Base-by-base conservation (phyloP, 805 yeast genomes). In the Saturnispora saitoi region DNA sequence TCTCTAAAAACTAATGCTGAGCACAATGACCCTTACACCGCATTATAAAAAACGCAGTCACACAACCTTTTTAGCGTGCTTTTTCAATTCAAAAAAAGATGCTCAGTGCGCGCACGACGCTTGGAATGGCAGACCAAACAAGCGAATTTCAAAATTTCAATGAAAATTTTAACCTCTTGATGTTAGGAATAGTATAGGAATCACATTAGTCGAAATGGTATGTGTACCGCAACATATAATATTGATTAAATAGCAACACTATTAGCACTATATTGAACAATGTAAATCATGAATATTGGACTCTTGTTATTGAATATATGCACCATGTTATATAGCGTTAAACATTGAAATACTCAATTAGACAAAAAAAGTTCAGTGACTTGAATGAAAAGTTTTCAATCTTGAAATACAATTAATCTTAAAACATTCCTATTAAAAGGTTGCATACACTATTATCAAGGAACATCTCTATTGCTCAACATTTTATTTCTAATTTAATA, bases 171-270 rank as follows among this genome's bases (percentile, higher is more conserved):
- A 37, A 37, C 41, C 26, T 22, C 41, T 37, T 37, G 26, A n/a
- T 37, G 26, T 24, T 37, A 37, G 15, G 20, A 24, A 11, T 17
- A 17, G 38, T 9, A 22, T 20, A 20, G 41, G 22, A 37, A 22
- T 20, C 41, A 37, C 41, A 37, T 20, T 37, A 37, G 41, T 37
- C 41, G 41, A 37, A 37, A 37, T 37, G 41, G 41, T 37, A 37
- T 37, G 41, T 37, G 29, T 19, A 34, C 12, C 19, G 19, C 38
- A 34, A 12, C 38, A 12, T n/a, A 4, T 34, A 34, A 17, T 22
- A 34, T 20, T 19, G 38, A 34, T 17, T 10, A 34, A n/a, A 14
- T n/a, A 34, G 9, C 24, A 12, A n/a, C 19, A 14, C 8, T 17
- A 15, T 7, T 14, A 17, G 15, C 17, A 34, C 12, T 5, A 34